Conservation (phyloP, 306 rosid species). For the Macrotyloma uniflorum region DNA sequence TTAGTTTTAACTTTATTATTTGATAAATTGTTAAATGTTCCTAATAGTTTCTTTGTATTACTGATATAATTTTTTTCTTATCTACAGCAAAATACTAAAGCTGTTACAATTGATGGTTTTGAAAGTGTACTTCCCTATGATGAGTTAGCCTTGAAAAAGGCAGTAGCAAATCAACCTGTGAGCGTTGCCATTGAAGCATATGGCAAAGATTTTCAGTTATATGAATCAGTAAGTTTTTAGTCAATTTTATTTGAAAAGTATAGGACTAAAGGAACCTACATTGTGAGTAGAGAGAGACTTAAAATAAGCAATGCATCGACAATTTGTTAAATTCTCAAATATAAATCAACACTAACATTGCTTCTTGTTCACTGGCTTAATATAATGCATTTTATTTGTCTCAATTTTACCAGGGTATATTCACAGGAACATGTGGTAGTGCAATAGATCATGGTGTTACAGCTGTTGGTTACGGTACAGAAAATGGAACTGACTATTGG, state of each 20-base stretch:
- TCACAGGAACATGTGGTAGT: slow-evolving; percentile 76
- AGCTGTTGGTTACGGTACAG: slow-evolving; percentile 83
- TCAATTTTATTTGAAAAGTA: neutral
- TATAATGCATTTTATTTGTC: neutral
- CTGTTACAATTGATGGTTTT: slow-evolving; percentile 65
- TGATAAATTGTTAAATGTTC: neutral
- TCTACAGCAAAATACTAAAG: slow-evolving; percentile 73
- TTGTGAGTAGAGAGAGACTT: neutral
- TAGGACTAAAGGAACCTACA: neutral
- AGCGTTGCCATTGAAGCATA: slow-evolving; percentile 86
- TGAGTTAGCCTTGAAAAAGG: slow-evolving; percentile 73
- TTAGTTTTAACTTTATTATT: slow-evolving; percentile 26
- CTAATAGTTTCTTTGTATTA: neutral
- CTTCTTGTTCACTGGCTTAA: neutral
- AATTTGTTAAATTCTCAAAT: neutral
- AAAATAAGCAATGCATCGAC: neutral
- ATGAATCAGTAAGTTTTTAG: slow-evolving; percentile 57
- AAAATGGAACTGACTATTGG: slow-evolving; percentile 79
- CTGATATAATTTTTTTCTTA: neutral
- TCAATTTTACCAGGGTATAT: slow-evolving; percentile 64
- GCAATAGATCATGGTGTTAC: slow-evolving; percentile 79
- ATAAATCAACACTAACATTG: neutral
- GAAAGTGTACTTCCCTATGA: slow-evolving; percentile 68
- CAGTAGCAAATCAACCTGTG: slow-evolving; percentile 78
- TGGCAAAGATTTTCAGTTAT: slow-evolving; percentile 84